These are phyloP conservation scores for Vaccinium corymbosum DNA, from an alignment of 148 eudicot species.

Conservation along the genomic window DNA sequence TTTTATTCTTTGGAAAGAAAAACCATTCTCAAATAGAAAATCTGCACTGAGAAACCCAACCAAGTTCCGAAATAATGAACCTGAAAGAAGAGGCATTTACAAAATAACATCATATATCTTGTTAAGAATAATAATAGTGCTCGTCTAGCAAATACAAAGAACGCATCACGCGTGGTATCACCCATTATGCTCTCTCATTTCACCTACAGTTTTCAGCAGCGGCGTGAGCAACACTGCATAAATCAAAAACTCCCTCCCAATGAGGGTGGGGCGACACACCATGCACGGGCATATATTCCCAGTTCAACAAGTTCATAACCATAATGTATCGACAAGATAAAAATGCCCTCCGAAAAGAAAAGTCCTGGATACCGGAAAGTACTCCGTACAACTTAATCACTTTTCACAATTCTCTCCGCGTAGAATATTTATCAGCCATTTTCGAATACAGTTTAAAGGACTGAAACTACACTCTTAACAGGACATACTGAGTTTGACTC, in stretches of 20 bases:
- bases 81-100: too few relatives aligned
- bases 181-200: neutral
- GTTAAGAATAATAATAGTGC: too few relatives aligned
- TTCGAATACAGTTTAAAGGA: neutral
- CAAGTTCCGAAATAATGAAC: too few relatives aligned
- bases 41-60: too few relatives aligned
- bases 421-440: neutral
- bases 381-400: neutral
- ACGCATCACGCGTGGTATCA: neutral
- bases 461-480: neutral
- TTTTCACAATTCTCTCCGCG: neutral
- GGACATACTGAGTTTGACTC: neutral
- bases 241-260: neutral
- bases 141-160: neutral
- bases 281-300: neutral
- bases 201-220: neutral
- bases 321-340: neutral
- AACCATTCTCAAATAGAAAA: too few relatives aligned
- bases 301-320: neutral
- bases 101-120: neutral
- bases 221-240: neutral
- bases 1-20: too few relatives aligned
- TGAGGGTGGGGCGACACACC: too few relatives aligned
- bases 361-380: neutral
- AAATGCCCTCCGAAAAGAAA: neutral